These are phyloP conservation scores for Neltuma alba DNA, from an alignment of 306 rosid species.

Conservation along the genomic window DNA sequence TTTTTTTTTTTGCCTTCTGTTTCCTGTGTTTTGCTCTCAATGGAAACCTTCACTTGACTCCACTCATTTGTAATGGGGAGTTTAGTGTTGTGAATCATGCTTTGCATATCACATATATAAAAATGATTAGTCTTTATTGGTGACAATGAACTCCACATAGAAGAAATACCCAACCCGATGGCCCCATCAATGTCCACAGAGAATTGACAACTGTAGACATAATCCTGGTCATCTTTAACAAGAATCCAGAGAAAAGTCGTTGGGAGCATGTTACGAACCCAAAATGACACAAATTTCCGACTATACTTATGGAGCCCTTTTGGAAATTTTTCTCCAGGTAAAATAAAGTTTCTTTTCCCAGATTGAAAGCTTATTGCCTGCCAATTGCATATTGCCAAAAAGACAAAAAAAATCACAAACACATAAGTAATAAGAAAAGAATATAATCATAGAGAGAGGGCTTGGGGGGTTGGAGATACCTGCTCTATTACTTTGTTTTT, in stretches of 20 bases:
- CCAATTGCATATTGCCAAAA: neutral
- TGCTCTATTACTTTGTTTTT: neutral
- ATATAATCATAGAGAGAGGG: neutral
- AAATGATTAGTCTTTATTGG: neutral
- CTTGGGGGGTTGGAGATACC: neutral
- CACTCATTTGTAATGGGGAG: neutral
- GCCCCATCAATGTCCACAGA: neutral
- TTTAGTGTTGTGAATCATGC: neutral
- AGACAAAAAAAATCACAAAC: neutral
- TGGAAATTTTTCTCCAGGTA: neutral
- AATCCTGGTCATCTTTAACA: neutral
- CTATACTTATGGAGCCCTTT: neutral
- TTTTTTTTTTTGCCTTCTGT: neutral
- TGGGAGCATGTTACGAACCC: constrained; percentile 4
- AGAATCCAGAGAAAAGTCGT: neutral
- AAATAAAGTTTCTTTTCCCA: neutral
- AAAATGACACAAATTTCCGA: neutral
- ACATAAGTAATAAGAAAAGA: neutral
- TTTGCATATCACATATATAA: neutral
- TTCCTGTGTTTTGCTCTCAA: neutral
- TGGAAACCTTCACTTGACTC: neutral
- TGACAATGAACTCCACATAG: neutral
- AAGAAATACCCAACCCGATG: neutral
- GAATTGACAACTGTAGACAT: neutral
- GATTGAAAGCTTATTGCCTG: neutral